Base-by-base conservation (phyloP, 768 basidiomycete genomes). In the Exidia glandulosa region DNA sequence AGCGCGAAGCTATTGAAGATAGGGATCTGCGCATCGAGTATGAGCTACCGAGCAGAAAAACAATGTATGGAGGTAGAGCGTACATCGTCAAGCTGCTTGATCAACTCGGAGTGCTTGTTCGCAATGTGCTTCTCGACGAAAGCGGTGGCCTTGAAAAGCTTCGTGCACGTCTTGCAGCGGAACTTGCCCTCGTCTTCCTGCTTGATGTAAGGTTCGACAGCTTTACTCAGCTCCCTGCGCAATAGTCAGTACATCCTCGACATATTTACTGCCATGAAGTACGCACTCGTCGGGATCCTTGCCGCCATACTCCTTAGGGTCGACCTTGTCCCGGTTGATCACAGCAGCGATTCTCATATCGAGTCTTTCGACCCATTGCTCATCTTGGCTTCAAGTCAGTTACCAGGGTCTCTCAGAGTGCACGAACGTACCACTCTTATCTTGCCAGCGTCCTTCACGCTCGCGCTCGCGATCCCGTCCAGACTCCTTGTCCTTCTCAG, bases 81-180 rank as follows among this genome's bases (percentile, higher is more conserved):
- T 70, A 96, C 95, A 67, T 94, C 88, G 45, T 94, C 91, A 19
- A 97, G 81, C 57, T 79, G 75, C 65, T 87, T 88, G 60, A 94
- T 81, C 16, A 91, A 76, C 62, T 96, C 90, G 12, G 87, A 77
- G 70, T 99, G 96, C 71, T 98, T 98, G 71, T 94, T 92, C 13
- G 86, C 82, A 62, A 99, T 86, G 70, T 99, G 96, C 78, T 98
- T 98, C 75, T 95, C 92, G 55, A 98, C 90, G 73, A 97, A 99
- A 29, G 94, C 85, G 33, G 90, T 88, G 3, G 94, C 96, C 71
- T 94, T 94, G 85, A 99, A 99, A 25, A 98, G 79, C 76, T 99
- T 99, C 73, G 86, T 87, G 73, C 96, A 99, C 31, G 86, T 86
- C 77, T 91, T 95, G 77, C 96, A 99, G 63, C 96, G 81, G 76